Percentiles rank a stretch among this genome's conserved stretches.
phyloP scores from a whole-genome alignment of 345 rosid genomes.

The Sisymbrium altissimum region DNA sequence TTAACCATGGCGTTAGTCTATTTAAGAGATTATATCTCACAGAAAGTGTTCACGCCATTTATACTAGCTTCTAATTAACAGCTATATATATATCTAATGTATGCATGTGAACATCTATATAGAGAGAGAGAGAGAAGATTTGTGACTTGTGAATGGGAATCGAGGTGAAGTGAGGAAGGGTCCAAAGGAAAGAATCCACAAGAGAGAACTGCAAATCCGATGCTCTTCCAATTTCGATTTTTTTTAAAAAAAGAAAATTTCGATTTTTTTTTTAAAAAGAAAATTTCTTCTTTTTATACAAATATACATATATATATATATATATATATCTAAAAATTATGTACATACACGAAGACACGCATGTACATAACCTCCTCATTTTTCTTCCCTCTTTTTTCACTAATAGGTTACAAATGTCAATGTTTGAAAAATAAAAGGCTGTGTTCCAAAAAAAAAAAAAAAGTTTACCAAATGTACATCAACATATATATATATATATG shows the following conservation, averaged over 20 bases:
- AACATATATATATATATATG: not conserved
- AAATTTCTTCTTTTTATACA: not conserved
- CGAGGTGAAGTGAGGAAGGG: constrained; percentile 35
- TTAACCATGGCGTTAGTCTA: not conserved
- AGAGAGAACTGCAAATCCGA: constrained; percentile 48
- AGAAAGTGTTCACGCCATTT: not conserved
- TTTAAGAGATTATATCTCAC: not conserved
- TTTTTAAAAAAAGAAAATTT: too few relatives aligned
- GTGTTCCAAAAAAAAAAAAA: too few relatives aligned
- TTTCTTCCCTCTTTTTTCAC: not conserved
- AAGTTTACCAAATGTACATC: not conserved
- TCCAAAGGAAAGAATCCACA: constrained; percentile 58
- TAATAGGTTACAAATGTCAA: not conserved
- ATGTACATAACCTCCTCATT: not conserved
- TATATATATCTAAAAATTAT: not conserved
- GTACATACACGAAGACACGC: not conserved
- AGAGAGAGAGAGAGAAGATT: constrained; percentile 3
- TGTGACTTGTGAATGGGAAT: constrained; percentile 20
- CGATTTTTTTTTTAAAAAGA: too few relatives aligned
- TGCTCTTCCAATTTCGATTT: constrained; percentile 33
- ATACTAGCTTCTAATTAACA: not conserved
- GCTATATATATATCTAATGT: not conserved
- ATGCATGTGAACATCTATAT: constrained; percentile 19
- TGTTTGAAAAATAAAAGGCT: too few relatives aligned
- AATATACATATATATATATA: constrained; percentile 8